Evolutionary conservation across 208 protist genomes (phyloP), one percentile per base, ranked within the genome.

Genomic region (Leishmania amazonensis): DNA sequence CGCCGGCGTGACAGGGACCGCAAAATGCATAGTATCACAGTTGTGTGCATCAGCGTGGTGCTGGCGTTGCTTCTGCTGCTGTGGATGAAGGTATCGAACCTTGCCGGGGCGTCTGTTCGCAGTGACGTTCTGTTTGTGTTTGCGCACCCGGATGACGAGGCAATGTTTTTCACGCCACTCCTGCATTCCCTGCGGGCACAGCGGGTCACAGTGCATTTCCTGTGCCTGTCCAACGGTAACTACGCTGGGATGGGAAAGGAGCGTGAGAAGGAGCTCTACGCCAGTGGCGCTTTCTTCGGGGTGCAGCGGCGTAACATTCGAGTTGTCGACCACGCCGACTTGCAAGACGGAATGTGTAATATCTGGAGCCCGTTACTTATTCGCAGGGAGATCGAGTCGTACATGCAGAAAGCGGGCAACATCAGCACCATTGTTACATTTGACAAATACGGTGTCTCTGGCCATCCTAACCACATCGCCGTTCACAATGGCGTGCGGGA

Each of bases 391-490:
- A 87, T 97, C 24, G 74, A 88, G 82, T 60, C 79, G 3, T 95
- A 95, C 82, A 83, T 97, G 71, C 79, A 90, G 76, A 88, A 85
- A 49, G 83, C 84, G 6, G 91, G 89, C 11, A 85, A 74, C 75
- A 93, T 98, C 73, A 84, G 91, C 76, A 96, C 97, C 8, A 80
- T 99, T 5, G 83, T 99, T 57, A 99, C 98, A 19, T 99, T 99
- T 87, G 99, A 99, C 84, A 65, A 87, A 60, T 81, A 89, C 70
- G 99, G 99, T 58, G 92, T 99, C 24, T 99, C 97, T 13, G 75
- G 86, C 8, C 99, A 99, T 82, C 94, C 98, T 15, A 99, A 99
- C 85, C 99, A 99, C 90, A 94, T 98, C 42, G 97, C 95, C 0
- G 90, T 96, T 54, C 94, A 96, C 83, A 78, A 96, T 58, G 98